Percentiles rank a stretch among this genome's conserved stretches.
These are phyloP conservation scores for Pilobolus umbonatus DNA, from an alignment of 192 early-diverging fungal genomes.

Conservation along the genomic window DNA sequence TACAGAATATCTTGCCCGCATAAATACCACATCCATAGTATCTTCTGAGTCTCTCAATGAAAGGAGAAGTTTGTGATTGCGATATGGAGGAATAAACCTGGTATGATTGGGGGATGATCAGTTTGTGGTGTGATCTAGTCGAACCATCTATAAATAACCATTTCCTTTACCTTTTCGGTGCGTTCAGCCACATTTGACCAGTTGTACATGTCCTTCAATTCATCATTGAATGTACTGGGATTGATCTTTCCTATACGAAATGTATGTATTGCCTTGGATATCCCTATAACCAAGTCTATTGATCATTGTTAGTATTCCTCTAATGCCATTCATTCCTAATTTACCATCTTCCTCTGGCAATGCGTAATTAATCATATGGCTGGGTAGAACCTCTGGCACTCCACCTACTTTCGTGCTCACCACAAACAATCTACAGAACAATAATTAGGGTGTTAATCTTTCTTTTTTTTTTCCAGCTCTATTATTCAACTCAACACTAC, in stretches of 20 bases:
- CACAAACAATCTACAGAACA: conserved; percentile 66
- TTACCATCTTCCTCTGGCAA: conserved; percentile 80
- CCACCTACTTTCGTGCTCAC: conserved; percentile 96
- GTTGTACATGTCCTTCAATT: conserved; percentile 91
- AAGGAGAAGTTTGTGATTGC: conserved; percentile 57
- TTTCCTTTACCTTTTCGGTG: conserved; percentile 63
- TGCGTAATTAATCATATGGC: conserved; percentile 89
- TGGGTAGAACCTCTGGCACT: conserved; percentile 92
- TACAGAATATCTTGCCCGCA: conserved; percentile 88
- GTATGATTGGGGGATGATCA: not conserved
- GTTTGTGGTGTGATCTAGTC: not conserved
- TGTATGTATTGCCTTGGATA: conserved; percentile 66
- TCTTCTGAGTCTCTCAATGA: conserved; percentile 46
- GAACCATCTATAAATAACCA: not conserved
- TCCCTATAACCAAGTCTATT: conserved; percentile 65
- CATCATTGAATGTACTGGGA: conserved; percentile 68
- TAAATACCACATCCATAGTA: conserved; percentile 86
- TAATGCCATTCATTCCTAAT: conserved; percentile 54
- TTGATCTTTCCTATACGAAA: conserved; percentile 61
- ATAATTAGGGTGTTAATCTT: not conserved
- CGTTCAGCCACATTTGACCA: conserved; percentile 94
- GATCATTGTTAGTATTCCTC: conserved; percentile 40
- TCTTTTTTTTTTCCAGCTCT: not conserved
- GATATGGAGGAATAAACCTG: conserved; percentile 75
- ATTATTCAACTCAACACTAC: conserved; percentile 15